Evolutionary conservation across 139 green algal species (phyloP).

Genomic region (Chlorokybus atmophyticus): DNA sequence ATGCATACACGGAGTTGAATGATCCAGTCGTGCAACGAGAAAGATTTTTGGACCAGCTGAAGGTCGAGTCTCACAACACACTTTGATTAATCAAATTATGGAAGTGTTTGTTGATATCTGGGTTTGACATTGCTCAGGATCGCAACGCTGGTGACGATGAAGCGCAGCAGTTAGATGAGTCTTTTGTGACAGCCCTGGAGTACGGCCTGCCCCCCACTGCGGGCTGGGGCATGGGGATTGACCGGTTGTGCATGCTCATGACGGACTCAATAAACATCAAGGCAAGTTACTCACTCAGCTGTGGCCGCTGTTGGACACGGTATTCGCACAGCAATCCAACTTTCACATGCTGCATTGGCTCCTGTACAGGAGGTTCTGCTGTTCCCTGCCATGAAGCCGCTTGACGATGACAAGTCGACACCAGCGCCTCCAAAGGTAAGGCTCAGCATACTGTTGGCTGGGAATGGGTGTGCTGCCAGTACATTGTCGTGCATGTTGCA

Average conservation of each 20-base stretch:
- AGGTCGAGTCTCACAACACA: no score
- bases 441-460: no score
- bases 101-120: no score
- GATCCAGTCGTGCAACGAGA: constrained; percentile 89
- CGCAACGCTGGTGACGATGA: constrained; percentile 84
- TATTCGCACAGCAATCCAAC: neutral
- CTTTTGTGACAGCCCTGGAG: constrained; percentile 90
- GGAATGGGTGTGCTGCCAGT: no score
- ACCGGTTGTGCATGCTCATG: constrained; percentile 95
- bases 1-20: constrained; percentile 99
- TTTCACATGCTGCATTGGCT: neutral
- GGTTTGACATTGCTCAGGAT: constrained; percentile 34
- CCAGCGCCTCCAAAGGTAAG: neutral
- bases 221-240: constrained; percentile 94
- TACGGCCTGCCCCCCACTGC: constrained; percentile 95
- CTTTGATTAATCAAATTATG: no score
- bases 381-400: constrained; percentile 99
- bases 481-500: no score
- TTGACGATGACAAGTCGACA: constrained; percentile 37
- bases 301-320: neutral
- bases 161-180: constrained; percentile 90
- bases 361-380: constrained; percentile 70
- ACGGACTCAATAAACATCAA: constrained; percentile 97
- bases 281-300: constrained; percentile 15
- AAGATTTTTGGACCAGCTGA: constrained; percentile 81